Conservation (phyloP, 768 basidiomycete genomes). For the Hygrophoropsis aurantiaca region DNA sequence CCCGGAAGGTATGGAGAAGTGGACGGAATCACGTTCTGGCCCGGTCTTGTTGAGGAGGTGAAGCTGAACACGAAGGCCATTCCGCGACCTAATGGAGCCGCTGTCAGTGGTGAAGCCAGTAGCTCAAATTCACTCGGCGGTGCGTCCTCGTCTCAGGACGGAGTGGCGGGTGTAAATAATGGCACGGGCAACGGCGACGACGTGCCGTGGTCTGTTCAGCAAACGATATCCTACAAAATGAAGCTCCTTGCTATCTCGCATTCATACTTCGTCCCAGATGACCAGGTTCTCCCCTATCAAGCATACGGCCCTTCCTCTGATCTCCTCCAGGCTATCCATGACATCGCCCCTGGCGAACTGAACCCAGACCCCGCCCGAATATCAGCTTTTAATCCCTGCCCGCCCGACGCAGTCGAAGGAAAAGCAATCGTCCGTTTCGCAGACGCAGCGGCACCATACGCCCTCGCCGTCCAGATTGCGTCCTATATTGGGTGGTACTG, state of each 20-base stretch:
- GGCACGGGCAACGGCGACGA: constrained; percentile 19
- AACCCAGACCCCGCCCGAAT: constrained; percentile 42
- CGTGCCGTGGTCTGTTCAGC: constrained; percentile 58
- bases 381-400: constrained; percentile 54
- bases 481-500: constrained; percentile 62
- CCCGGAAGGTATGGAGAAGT: constrained; percentile 34
- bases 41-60: constrained; percentile 62
- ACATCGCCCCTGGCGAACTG: constrained; percentile 41
- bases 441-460: constrained; percentile 61
- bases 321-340: constrained; percentile 50
- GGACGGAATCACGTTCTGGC: constrained; percentile 68
- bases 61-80: constrained; percentile 47
- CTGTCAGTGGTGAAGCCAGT: neutral
- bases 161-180: constrained; percentile 6
- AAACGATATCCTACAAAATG: constrained; percentile 65
- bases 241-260: constrained; percentile 61
- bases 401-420: constrained; percentile 14
- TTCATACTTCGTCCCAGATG: constrained; percentile 49
- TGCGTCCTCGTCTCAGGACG: constrained; percentile 2
- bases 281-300: constrained; percentile 72
- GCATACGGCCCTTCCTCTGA: constrained; percentile 56
- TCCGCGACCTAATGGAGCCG: constrained; percentile 17
- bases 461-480: constrained; percentile 72
- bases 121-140: neutral
- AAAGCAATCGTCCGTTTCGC: constrained; percentile 33